These are phyloP conservation scores for Leptographium galeiforme DNA, from an alignment of 2,329 filamentous ascomycete genomes.

Conservation along the genomic window DNA sequence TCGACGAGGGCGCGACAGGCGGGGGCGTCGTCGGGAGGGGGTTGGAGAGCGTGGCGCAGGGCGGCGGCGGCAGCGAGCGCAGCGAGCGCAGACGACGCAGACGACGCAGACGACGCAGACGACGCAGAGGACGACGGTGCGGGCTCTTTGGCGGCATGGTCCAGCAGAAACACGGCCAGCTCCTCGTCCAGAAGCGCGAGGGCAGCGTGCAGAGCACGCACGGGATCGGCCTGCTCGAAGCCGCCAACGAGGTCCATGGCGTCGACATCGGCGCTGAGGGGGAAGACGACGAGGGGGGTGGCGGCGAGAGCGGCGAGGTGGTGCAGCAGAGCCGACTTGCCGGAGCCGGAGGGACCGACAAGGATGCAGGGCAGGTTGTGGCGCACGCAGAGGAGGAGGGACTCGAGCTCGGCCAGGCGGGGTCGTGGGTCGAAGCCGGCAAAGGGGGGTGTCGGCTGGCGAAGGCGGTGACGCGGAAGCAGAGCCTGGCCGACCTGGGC, in stretches of 20 bases:
- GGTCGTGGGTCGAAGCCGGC: conserved; percentile 35
- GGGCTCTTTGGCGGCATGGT: conserved; percentile 21
- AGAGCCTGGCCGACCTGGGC: conserved; percentile 72
- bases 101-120: conserved; percentile 19
- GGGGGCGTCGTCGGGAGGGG: neutral
- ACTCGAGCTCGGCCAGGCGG: conserved; percentile 65
- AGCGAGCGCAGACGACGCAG: conserved; percentile 17
- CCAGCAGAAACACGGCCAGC: conserved; percentile 35
- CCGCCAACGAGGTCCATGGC: conserved; percentile 95
- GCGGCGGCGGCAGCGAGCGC: conserved; percentile 22
- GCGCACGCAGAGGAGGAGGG: conserved; percentile 73
- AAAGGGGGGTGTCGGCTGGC: conserved; percentile 34
- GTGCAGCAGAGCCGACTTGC: conserved; percentile 70
- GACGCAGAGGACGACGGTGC: conserved; percentile 17
- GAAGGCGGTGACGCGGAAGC: conserved; percentile 43
- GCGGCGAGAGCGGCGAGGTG: conserved; percentile 71
- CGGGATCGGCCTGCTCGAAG: conserved; percentile 84
- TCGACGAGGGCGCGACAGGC: conserved; percentile 21
- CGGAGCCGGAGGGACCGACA: conserved; percentile 71
- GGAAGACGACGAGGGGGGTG: conserved; percentile 64
- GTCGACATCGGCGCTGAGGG: conserved; percentile 89
- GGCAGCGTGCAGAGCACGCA: conserved; percentile 54
- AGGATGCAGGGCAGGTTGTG: conserved; percentile 82
- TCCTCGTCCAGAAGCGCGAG: conserved; percentile 25
- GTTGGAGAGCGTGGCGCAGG: conserved; percentile 36